A percentile compares a stretch with the other conserved stretches of the same genome.
Evolutionary conservation across 306 rosid genomes (phyloP).

Genomic region (Psophocarpus tetragonolobus): DNA sequence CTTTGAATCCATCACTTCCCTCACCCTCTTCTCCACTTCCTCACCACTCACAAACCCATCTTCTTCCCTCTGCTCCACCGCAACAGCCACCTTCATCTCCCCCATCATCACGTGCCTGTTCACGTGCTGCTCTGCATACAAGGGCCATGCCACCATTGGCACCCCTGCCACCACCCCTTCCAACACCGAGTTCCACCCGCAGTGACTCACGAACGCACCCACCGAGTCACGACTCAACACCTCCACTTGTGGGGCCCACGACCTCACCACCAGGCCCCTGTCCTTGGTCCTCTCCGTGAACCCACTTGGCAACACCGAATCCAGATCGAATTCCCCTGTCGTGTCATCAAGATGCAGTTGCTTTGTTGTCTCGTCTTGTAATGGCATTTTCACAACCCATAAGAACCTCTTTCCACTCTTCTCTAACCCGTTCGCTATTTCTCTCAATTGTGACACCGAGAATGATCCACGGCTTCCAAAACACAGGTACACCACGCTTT

Average conservation of each 20-base stretch:
- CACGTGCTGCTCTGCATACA: slow-evolving; percentile 44
- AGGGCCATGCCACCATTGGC: slow-evolving; percentile 45
- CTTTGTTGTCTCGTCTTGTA: not conserved
- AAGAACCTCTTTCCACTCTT: slow-evolving; percentile 36
- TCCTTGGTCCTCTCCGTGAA: slow-evolving; percentile 35
- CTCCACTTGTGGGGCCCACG: slow-evolving; percentile 44
- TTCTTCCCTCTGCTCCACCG: slow-evolving; percentile 29
- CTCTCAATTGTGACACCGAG: slow-evolving; percentile 27
- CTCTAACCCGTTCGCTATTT: slow-evolving; percentile 40
- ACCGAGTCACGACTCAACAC: slow-evolving; percentile 33
- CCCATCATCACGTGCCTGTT: slow-evolving; percentile 39
- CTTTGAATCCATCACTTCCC: slow-evolving; percentile 29
- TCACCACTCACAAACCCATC: slow-evolving; percentile 35
- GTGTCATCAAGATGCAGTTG: not conserved
- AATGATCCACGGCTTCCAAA: slow-evolving; percentile 45
- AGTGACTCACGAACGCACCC: slow-evolving; percentile 39
- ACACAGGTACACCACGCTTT: slow-evolving; percentile 40
- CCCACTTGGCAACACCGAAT: slow-evolving; percentile 29
- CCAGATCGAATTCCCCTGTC: slow-evolving; percentile 1
- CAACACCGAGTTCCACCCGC: slow-evolving; percentile 49
- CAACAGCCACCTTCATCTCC: slow-evolving; percentile 37
- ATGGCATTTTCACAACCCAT: slow-evolving; percentile 35
- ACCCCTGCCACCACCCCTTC: slow-evolving; percentile 46
- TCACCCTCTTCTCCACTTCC: slow-evolving; percentile 32
- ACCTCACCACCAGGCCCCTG: slow-evolving; percentile 29